phyloP scores from a whole-genome alignment of 352 stramenopile species.

The Globisporangium parvum region DNA sequence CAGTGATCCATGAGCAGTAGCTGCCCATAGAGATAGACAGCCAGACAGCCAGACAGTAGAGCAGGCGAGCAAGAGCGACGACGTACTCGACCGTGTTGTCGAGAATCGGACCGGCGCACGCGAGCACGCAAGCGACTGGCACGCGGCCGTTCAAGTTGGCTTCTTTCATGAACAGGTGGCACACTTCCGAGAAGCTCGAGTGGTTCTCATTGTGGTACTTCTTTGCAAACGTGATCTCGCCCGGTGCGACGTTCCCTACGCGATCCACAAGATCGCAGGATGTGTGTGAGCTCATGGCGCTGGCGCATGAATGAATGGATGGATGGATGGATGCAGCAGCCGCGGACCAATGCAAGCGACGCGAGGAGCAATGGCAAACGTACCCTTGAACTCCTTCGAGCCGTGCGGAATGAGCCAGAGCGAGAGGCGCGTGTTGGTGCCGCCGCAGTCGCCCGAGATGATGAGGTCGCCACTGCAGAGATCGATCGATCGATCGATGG shows the following conservation, averaged over 20 bases:
- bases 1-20: background rate
- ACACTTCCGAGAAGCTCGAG: slow-evolving; percentile 81
- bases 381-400: slow-evolving; percentile 49
- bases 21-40: background rate
- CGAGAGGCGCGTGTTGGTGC: slow-evolving; percentile 95
- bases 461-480: slow-evolving; percentile 60
- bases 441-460: slow-evolving; percentile 93
- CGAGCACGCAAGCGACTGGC: slow-evolving; percentile 61
- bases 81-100: slow-evolving; percentile 75
- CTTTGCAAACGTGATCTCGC: slow-evolving; percentile 79
- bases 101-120: slow-evolving; percentile 77
- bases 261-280: background rate
- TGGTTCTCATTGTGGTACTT: slow-evolving; percentile 86
- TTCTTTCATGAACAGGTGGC: slow-evolving; percentile 92
- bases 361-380: background rate
- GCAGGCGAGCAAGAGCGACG: background rate
- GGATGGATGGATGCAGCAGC: too few species aligned
- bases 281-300: background rate
- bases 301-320: too few species aligned
- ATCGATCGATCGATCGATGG: background rate
- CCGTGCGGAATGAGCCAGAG: slow-evolving; percentile 76
- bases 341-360: too few species aligned
- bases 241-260: slow-evolving; percentile 60
- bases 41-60: too few species aligned
- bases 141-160: slow-evolving; percentile 69